Evolutionary conservation across 2,329 filamentous ascomycete species (phyloP).

Genomic region (Venturia nashicola): DNA sequence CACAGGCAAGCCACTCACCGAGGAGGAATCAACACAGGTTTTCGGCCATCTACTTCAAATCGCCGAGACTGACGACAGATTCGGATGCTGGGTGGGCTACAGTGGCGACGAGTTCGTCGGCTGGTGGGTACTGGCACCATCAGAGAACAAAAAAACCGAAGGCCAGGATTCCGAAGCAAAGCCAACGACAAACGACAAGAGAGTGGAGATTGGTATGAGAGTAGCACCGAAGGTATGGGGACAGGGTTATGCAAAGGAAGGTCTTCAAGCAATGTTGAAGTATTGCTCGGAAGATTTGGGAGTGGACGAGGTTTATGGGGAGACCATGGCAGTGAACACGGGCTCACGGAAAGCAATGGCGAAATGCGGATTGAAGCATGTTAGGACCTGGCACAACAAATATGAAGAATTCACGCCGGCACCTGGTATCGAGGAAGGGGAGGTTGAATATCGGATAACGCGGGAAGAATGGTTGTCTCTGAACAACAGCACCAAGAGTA

Average conservation of each 20-base stretch:
- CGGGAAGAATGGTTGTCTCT: constrained; percentile 1
- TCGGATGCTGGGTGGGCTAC: constrained; percentile 5
- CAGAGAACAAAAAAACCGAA: not conserved
- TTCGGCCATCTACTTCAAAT: not conserved
- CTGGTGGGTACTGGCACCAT: constrained; percentile 4
- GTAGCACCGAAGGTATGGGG: constrained; percentile 1
- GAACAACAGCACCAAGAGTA: not conserved
- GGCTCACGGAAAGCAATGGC: constrained; percentile 2
- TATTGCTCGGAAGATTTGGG: constrained; percentile 2
- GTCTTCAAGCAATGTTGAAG: constrained; percentile 3
- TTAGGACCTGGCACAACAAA: constrained; percentile 6
- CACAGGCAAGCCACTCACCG: constrained; percentile 1
- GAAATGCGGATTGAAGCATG: constrained; percentile 6
- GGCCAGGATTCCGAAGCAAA: not conserved
- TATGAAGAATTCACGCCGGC: constrained; percentile 6
- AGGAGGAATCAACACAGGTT: not conserved
- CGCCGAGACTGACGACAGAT: not conserved
- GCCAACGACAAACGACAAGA: not conserved
- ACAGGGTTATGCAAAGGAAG: constrained; percentile 6
- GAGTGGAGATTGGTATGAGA: constrained; percentile 5
- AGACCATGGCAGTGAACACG: constrained; percentile 5
- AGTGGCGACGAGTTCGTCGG: constrained; percentile 2
- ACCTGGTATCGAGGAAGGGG: constrained; percentile 4
- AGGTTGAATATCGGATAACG: constrained; percentile 5
- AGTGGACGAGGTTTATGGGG: constrained; percentile 4